These are phyloP conservation scores for Avena insularis DNA, from an alignment of 176 grass and related monocot species.

Conservation along the genomic window DNA sequence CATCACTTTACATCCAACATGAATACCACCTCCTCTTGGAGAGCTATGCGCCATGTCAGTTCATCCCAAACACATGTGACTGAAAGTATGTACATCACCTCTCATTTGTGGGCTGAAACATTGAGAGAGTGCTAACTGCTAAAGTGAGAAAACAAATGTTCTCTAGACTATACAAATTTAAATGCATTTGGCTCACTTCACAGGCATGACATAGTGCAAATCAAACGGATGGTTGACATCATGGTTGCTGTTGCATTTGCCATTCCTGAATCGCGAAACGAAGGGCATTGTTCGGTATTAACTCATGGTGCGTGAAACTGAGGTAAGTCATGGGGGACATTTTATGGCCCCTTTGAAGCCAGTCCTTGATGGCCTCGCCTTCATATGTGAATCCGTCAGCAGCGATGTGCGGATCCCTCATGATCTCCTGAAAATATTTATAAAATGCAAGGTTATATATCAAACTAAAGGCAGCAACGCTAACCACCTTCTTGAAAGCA, in stretches of 20 bases:
- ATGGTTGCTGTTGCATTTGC: conserved; percentile 30
- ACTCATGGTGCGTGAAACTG: conserved; percentile 41
- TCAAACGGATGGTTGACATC: conserved; percentile 17
- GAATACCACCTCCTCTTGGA: neutral
- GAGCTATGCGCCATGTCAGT: conserved; percentile 1
- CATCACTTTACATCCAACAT: neutral
- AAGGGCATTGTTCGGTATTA: conserved; percentile 61
- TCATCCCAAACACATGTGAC: neutral
- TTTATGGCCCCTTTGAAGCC: conserved; percentile 54
- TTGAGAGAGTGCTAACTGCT: conserved; percentile 1
- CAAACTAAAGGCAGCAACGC: neutral
- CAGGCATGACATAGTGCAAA: conserved; percentile 8
- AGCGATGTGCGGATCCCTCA: conserved; percentile 64
- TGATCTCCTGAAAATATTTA: conserved; percentile 56
- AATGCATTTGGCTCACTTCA: conserved; percentile 18
- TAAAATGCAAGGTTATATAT: conserved; percentile 21
- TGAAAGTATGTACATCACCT: conserved; percentile 16
- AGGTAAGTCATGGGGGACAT: conserved; percentile 63
- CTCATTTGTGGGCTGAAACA: neutral
- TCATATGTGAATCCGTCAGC: conserved; percentile 73
- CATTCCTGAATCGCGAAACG: conserved; percentile 61
- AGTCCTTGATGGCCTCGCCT: conserved; percentile 62
- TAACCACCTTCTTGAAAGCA: neutral
- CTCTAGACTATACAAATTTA: neutral
- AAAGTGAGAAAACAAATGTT: neutral